A percentile compares a stretch with the other conserved stretches of the same genome.
Conservation (phyloP, 129 eudicot species). For the Rutidosis leptorrhynchoides region DNA sequence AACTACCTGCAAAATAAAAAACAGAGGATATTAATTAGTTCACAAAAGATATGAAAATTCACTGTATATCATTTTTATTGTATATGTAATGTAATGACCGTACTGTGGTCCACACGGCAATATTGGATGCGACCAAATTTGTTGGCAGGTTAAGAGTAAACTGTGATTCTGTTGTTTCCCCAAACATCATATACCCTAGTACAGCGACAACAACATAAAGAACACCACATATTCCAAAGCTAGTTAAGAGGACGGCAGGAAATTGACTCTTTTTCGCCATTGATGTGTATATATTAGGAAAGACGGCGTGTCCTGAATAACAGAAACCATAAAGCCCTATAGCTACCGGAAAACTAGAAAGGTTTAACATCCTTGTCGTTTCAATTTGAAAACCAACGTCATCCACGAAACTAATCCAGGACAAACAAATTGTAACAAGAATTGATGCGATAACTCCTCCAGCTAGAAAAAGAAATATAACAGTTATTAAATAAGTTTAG, state of each 20-base stretch:
- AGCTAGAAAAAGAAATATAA: slow-evolving; percentile 45
- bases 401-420: slow-evolving; percentile 85
- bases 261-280: slow-evolving; percentile 69
- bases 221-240: slow-evolving; percentile 68
- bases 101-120: slow-evolving; percentile 98
- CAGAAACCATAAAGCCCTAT: slow-evolving; percentile 91
- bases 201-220: slow-evolving; percentile 74
- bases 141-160: slow-evolving; percentile 87
- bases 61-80: neutral
- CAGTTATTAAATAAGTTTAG: neutral
- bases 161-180: slow-evolving; percentile 74
- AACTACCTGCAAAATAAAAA: slow-evolving; percentile 66
- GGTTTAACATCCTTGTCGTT: slow-evolving; percentile 52
- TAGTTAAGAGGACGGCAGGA: slow-evolving; percentile 68
- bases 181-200: slow-evolving; percentile 75
- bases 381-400: slow-evolving; percentile 48
- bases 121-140: slow-evolving; percentile 64
- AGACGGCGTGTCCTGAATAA: slow-evolving; percentile 93
- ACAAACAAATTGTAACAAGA: slow-evolving; percentile 67
- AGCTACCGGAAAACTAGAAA: slow-evolving; percentile 86
- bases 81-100: slow-evolving; percentile 19
- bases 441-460: slow-evolving; percentile 94
- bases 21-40: slow-evolving; percentile 15
- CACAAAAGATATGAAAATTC: slow-evolving; percentile 2
- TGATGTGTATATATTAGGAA: slow-evolving; percentile 90